Evolutionary conservation across 2,329 filamentous ascomycete genomes (phyloP), one percentile per base, ranked within the genome.

Genomic region (Rachicladosporium sp.): DNA sequence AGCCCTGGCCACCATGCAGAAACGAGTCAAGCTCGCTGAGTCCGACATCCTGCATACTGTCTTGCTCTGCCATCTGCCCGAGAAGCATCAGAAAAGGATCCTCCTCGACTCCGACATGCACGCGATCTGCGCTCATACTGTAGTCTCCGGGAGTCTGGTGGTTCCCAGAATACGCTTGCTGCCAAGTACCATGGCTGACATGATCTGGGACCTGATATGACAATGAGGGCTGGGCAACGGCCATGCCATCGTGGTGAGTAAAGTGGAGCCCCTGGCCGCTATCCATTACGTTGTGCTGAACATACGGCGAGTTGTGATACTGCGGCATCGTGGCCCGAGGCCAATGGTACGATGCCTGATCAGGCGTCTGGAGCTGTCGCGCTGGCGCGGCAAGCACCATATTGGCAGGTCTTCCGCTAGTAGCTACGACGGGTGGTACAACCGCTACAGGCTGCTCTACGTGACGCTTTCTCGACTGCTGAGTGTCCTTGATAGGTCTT

Each of bases 21-120:
- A 88, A 88, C 61, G 85, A 88, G 57, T 89, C 83, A 51, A 91
- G 63, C 54, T 89, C 83, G 47, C 73, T 80, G 9, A 80, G 80
- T 7, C 78, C 74, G 0, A 79, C 82, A 19, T 49, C 43, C 37
- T 74, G 67, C 32, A 69, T 68, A 38, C 82, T 73, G 59, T 89
- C 83, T 51, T 85, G 87, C 59, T 91, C 83, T 0, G 83, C 84
- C 43, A 91, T 68, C 61, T 91, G 83, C 57, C 91, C 84, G 29
- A 91, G 64, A 32, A 91, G 62, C 45, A 75, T 82, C 31, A 91
- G 60, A 54, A 93, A 91, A 0, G 84, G 83, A 53, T 91, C 85
- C 50, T 83, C 87, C 48, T 89, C 83, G 12, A 55, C 51, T 43
- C 65, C 64, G 13, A 62, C 63, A 36, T 64, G 57, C 37, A 55